phyloP scores from a whole-genome alignment of 441 rosid species.

The Brassica balearica region DNA sequence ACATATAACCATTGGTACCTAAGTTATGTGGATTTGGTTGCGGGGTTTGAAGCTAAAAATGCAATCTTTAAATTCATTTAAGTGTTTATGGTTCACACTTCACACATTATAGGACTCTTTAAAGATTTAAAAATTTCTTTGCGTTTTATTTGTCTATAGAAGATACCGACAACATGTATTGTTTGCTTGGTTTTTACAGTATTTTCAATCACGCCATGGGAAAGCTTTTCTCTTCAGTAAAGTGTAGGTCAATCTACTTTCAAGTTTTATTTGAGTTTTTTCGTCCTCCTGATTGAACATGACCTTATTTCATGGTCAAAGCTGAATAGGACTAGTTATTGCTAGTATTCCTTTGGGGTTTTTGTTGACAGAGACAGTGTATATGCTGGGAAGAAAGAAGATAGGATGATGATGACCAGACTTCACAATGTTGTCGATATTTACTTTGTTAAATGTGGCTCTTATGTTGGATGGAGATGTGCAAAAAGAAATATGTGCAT shows the following conservation, averaged over 20 bases:
- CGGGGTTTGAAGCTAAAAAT: no score
- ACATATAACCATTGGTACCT: not conserved
- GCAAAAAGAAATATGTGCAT: no score
- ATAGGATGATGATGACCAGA: no score
- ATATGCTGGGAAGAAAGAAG: no score
- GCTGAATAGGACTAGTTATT: not conserved
- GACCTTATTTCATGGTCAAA: not conserved
- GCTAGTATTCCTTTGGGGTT: not conserved
- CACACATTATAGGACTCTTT: no score
- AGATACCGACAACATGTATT: slow-evolving; percentile 47
- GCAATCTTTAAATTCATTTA: no score
- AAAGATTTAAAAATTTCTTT: not conserved
- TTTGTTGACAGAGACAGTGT: no score
- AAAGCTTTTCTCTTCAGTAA: slow-evolving; percentile 95
- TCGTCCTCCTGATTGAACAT: not conserved
- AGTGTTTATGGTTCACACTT: no score
- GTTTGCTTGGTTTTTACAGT: slow-evolving; percentile 51
- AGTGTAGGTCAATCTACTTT: slow-evolving; percentile 80
- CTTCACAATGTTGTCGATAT: no score
- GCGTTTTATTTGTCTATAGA: not conserved
- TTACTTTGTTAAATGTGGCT: no score
- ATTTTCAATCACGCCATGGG: slow-evolving; percentile 86
- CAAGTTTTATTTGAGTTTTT: slow-evolving; percentile 21
- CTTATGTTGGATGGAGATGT: no score
- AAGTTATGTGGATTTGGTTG: no score